Evolutionary conservation across 371 early-diverging fungal species (phyloP).

Genomic region (Dinochytrium kinnereticum): DNA sequence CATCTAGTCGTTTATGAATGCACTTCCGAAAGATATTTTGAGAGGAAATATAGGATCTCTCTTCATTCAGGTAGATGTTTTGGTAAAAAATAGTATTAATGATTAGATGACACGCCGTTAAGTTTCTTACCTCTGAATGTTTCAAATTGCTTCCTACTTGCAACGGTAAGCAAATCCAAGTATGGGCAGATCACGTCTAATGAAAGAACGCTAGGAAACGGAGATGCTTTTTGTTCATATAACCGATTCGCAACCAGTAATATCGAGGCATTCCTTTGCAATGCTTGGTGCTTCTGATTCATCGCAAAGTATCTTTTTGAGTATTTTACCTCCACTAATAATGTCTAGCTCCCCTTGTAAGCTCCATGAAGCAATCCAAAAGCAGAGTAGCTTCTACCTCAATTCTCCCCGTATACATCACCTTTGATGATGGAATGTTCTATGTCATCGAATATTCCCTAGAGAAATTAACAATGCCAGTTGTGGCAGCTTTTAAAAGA

Average conservation of each 20-base stretch:
- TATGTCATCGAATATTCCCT: not conserved
- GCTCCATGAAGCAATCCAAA: not conserved
- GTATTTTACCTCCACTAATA: not conserved
- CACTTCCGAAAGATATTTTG: not conserved
- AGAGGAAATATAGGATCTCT: not conserved
- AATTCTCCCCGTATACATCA: not conserved
- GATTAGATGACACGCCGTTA: no score
- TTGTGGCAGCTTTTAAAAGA: not conserved
- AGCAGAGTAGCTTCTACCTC: not conserved
- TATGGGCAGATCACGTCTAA: no score
- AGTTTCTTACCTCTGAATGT: not conserved
- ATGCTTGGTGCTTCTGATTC: not conserved
- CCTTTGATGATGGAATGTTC: not conserved
- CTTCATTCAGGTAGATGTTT: not conserved
- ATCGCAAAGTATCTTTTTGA: not conserved
- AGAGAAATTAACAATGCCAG: not conserved
- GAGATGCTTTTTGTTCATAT: not conserved
- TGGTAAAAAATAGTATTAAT: not conserved
- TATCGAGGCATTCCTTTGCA: not conserved
- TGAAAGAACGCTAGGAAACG: not conserved
- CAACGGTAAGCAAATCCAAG: no score
- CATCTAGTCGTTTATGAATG: not conserved
- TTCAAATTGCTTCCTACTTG: not conserved
- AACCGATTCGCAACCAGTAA: not conserved
- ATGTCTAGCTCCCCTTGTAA: slow-evolving; percentile 3